These are phyloP conservation scores for Talaromyces sp. DNA, from an alignment of 2,329 filamentous ascomycete genomes.

Conservation along the genomic window DNA sequence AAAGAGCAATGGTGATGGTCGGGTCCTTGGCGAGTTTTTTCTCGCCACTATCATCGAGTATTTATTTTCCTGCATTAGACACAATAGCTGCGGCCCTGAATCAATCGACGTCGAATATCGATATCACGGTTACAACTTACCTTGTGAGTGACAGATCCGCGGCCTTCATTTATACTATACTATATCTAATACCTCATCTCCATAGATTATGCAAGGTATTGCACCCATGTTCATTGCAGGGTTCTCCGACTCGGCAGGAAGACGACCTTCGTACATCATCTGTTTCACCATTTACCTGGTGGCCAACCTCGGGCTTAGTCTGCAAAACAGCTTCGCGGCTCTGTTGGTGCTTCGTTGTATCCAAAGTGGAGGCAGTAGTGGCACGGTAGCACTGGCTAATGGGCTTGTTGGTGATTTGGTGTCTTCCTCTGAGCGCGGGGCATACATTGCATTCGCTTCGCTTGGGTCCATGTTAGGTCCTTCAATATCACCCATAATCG, in stretches of 20 bases:
- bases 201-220: conserved; percentile 51
- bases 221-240: conserved; percentile 48
- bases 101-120: conserved; percentile 40
- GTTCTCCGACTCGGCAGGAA: conserved; percentile 46
- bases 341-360: conserved; percentile 31
- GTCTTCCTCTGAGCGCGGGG: conserved; percentile 32
- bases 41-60: conserved; percentile 30
- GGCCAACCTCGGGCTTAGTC: conserved; percentile 34
- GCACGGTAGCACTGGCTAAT: conserved; percentile 35
- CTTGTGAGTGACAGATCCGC: conserved; percentile 26
- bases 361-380: conserved; percentile 32
- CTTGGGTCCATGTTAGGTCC: conserved; percentile 28
- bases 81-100: conserved; percentile 33
- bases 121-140: conserved; percentile 49
- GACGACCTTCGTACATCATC: conserved; percentile 47
- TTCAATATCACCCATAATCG: conserved; percentile 30
- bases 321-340: conserved; percentile 28
- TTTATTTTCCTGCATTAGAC: conserved; percentile 33
- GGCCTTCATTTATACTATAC: background rate
- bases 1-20: conserved; percentile 17
- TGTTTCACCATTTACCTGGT: conserved; percentile 44
- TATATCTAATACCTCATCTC: conserved; percentile 12
- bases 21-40: conserved; percentile 24
- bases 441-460: conserved; percentile 34
- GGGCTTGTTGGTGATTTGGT: conserved; percentile 36